These are phyloP conservation scores for Parafenestella ontariensis DNA, from an alignment of 2,329 filamentous ascomycete species.

Conservation along the genomic window DNA sequence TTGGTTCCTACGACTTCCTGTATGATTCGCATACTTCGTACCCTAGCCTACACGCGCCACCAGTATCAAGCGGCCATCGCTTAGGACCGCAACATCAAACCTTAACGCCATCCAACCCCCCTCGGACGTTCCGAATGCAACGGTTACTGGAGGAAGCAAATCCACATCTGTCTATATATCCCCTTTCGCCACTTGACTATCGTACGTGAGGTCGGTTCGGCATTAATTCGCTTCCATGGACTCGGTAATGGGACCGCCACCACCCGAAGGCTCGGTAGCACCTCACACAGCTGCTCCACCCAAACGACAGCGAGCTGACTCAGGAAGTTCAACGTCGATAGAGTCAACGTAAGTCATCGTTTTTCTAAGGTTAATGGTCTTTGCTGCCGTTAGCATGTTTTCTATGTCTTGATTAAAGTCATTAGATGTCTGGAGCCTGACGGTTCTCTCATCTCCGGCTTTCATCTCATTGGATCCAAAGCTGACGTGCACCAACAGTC, in stretches of 20 bases:
- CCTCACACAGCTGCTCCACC: slow-evolving; percentile 44
- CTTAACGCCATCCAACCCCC: slow-evolving; percentile 12
- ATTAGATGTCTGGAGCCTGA: not conserved
- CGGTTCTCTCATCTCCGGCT: not conserved
- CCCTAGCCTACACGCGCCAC: slow-evolving; percentile 22
- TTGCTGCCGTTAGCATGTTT: not conserved
- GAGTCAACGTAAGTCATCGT: slow-evolving; percentile 43
- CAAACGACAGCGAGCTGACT: slow-evolving; percentile 43
- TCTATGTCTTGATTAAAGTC: not conserved
- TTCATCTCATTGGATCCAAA: not conserved
- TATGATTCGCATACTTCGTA: slow-evolving; percentile 12
- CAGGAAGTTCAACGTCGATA: slow-evolving; percentile 40
- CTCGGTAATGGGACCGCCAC: slow-evolving; percentile 46
- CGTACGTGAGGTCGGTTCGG: slow-evolving; percentile 19
- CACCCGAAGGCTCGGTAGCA: slow-evolving; percentile 44
- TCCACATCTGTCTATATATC: slow-evolving; percentile 8
- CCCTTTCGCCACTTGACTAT: slow-evolving; percentile 22
- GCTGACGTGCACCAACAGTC: slow-evolving; percentile 25
- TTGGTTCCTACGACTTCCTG: slow-evolving; percentile 12
- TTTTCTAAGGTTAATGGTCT: not conserved
- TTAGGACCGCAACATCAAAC: slow-evolving; percentile 28
- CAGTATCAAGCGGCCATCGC: slow-evolving; percentile 32
- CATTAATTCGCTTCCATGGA: slow-evolving; percentile 42
- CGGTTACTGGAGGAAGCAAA: slow-evolving; percentile 4
- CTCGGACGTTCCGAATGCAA: slow-evolving; percentile 11